Evolutionary conservation across 2,329 filamentous ascomycete genomes (phyloP).

Genomic region (Penicillium sp.): DNA sequence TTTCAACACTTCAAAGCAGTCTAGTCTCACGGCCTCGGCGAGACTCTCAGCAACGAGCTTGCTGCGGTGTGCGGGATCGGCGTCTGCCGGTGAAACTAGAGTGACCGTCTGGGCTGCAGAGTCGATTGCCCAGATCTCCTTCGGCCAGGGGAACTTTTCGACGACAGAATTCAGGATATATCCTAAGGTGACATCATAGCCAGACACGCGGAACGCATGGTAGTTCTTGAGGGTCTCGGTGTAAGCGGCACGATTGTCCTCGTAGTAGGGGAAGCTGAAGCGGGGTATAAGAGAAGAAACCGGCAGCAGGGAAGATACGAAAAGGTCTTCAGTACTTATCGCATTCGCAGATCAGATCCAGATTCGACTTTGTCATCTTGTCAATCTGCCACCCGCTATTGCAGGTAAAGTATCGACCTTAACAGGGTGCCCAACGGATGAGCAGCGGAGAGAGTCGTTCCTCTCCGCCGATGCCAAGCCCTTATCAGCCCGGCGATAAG

Average conservation of each 20-base stretch:
- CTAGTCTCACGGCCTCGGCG: slow-evolving; percentile 68
- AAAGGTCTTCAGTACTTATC: slow-evolving; percentile 49
- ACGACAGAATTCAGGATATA: slow-evolving; percentile 58
- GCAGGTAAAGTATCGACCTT: neutral
- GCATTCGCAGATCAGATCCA: slow-evolving; percentile 61
- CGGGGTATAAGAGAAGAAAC: slow-evolving; percentile 20
- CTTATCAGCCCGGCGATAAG: slow-evolving; percentile 32
- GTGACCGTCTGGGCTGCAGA: slow-evolving; percentile 63
- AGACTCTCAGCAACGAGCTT: slow-evolving; percentile 61
- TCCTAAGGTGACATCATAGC: slow-evolving; percentile 66
- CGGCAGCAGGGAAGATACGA: neutral
- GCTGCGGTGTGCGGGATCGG: slow-evolving; percentile 66
- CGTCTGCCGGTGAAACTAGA: slow-evolving; percentile 58
- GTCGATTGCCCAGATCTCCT: slow-evolving; percentile 64
- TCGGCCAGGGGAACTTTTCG: slow-evolving; percentile 51
- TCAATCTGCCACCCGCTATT: neutral
- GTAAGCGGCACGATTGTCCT: slow-evolving; percentile 62
- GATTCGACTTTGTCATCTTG: slow-evolving; percentile 49
- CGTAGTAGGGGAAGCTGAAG: slow-evolving; percentile 75
- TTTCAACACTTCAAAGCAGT: slow-evolving; percentile 71
- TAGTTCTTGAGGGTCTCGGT: slow-evolving; percentile 58
- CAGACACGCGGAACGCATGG: slow-evolving; percentile 68
- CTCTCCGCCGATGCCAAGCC: slow-evolving; percentile 20
- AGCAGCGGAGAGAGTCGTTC: neutral
- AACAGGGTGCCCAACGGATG: neutral